These are phyloP conservation scores for Aspergillus sp. DNA, from an alignment of 2,329 filamentous ascomycete genomes.

Conservation along the genomic window DNA sequence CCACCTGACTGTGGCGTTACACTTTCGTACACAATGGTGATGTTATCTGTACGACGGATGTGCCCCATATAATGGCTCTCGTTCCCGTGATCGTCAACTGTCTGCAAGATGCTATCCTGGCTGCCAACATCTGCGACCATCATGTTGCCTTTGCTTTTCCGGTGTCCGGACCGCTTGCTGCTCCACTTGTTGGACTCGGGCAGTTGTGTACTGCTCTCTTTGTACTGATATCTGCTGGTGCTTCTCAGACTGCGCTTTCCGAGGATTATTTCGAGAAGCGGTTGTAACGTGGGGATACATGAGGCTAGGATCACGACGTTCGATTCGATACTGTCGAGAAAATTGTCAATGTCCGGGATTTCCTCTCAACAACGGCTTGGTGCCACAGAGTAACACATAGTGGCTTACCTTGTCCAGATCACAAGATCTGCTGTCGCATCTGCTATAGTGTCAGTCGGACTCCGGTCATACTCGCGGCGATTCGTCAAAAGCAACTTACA, in stretches of 20 bases:
- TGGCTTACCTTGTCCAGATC: constrained; percentile 48
- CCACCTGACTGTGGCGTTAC: not conserved
- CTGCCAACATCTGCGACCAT: constrained; percentile 24
- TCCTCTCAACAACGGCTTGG: not conserved
- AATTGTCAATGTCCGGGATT: not conserved
- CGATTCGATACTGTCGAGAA: constrained; percentile 30
- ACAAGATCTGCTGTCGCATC: constrained; percentile 45
- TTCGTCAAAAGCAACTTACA: constrained; percentile 25
- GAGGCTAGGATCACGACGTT: constrained; percentile 36
- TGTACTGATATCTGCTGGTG: constrained; percentile 10
- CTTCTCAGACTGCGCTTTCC: constrained; percentile 21
- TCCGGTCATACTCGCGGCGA: not conserved
- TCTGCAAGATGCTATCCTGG: constrained; percentile 26
- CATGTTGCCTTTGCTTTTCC: constrained; percentile 2
- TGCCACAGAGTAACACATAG: not conserved
- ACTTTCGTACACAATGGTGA: constrained; percentile 17
- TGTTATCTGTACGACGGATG: constrained; percentile 22
- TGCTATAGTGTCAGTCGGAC: constrained; percentile 3
- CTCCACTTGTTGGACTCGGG: not conserved
- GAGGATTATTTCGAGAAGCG: constrained; percentile 32
- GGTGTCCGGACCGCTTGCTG: constrained; percentile 6
- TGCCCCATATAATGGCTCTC: constrained; percentile 9
- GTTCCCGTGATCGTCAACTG: constrained; percentile 10
- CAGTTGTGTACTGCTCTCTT: constrained; percentile 9
- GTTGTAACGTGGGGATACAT: constrained; percentile 38